A percentile compares a stretch with the other conserved stretches of the same genome.
phyloP scores from a whole-genome alignment of 1,284 basidiomycete genomes.

The Meira miltonrushii region DNA sequence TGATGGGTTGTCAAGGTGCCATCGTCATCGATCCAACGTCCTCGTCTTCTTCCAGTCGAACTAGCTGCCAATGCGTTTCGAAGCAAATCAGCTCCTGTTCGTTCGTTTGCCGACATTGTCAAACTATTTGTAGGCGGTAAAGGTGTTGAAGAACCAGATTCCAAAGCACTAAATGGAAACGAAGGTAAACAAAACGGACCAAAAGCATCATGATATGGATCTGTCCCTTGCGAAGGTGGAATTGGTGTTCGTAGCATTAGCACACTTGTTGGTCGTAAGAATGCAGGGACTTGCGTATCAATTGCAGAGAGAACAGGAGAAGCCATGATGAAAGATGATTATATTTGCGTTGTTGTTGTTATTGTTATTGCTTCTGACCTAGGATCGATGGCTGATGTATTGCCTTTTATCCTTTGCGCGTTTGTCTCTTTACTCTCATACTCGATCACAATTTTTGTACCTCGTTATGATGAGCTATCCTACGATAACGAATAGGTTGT shows the following conservation, averaged over 20 bases:
- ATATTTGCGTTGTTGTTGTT: too few species aligned
- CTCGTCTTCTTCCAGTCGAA: constrained; percentile 26
- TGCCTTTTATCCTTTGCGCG: too few species aligned
- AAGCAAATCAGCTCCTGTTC: constrained; percentile 14
- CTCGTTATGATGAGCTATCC: too few species aligned
- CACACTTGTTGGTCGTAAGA: constrained; percentile 17
- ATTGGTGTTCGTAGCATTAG: constrained; percentile 46
- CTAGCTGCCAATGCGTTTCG: constrained; percentile 7
- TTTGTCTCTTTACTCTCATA: too few species aligned
- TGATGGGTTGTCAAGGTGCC: constrained; percentile 47
- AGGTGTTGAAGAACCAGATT: constrained; percentile 43
- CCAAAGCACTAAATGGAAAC: constrained; percentile 42
- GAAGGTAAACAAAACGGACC: constrained; percentile 48
- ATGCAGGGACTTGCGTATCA: not conserved
- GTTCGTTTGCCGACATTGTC: constrained; percentile 13
- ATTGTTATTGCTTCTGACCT: too few species aligned
- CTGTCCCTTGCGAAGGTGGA: constrained; percentile 43
- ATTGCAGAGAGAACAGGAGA: not conserved
- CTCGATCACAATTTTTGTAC: too few species aligned
- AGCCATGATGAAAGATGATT: not conserved
- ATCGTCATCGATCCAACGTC: constrained; percentile 38
- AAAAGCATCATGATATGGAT: constrained; percentile 50
- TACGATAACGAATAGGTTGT: too few species aligned
- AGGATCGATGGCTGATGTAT: too few species aligned
- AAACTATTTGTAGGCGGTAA: constrained; percentile 17